Evolutionary conservation across 805 yeast species (phyloP).

Genomic region (Candida ficus): DNA sequence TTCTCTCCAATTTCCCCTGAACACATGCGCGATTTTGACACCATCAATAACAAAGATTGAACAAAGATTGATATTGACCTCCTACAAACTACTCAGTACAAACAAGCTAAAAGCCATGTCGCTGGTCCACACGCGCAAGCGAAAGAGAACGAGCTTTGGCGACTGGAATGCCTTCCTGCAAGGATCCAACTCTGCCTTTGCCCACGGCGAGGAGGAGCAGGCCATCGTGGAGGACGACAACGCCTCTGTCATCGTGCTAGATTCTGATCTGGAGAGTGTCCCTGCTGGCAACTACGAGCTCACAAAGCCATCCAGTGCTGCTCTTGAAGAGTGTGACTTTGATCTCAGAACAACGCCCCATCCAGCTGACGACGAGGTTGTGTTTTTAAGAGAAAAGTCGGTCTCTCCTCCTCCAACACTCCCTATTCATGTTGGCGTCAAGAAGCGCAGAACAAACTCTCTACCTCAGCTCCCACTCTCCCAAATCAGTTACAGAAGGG

Average conservation of each 20-base stretch:
- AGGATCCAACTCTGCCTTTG: slow-evolving; percentile 13
- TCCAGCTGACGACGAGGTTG: slow-evolving; percentile 12
- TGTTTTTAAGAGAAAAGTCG: slow-evolving; percentile 4
- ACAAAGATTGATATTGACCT: no score
- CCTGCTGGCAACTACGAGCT: slow-evolving; percentile 13
- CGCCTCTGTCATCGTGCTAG: slow-evolving; percentile 30
- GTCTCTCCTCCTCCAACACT: slow-evolving; percentile 1
- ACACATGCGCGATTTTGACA: slow-evolving; percentile 11
- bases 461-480: slow-evolving; percentile 50
- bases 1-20: no score
- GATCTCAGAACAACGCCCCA: neutral
- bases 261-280: slow-evolving; percentile 31
- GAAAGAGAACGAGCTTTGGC: slow-evolving; percentile 31
- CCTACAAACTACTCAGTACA: neutral
- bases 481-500: slow-evolving; percentile 35
- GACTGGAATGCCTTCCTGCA: slow-evolving; percentile 25
- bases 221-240: slow-evolving; percentile 19
- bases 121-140: slow-evolving; percentile 30
- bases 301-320: neutral
- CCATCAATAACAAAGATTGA: no score
- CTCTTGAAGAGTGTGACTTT: slow-evolving; percentile 8
- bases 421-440: slow-evolving; percentile 25
- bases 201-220: slow-evolving; percentile 10
- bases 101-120: slow-evolving; percentile 10
- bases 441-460: slow-evolving; percentile 46